Evolutionary conservation across 2,329 filamentous ascomycete species (phyloP), one percentile per base, ranked within the genome.

Genomic region (Rhinocladiella similis): DNA sequence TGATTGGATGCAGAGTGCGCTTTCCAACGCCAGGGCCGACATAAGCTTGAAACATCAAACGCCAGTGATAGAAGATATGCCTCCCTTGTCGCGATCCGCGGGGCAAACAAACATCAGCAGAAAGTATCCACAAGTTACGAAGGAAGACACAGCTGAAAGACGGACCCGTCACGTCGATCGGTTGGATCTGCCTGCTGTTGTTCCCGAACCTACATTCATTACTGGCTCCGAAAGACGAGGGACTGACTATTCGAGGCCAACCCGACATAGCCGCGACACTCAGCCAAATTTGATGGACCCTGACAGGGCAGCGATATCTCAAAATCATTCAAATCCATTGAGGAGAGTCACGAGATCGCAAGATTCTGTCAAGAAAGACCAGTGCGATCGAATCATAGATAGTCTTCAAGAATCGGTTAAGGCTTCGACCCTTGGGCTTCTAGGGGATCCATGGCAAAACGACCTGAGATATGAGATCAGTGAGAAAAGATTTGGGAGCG

Each of bases 401-500:
- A 29, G 53, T 5, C 12, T 2, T 18, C 47, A 9, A 16, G 29
- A 43, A 16, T 39, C 48, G n/a, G 6, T 20, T n/a, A 57, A 43
- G 22, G 53, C 53, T n/a, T 67, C 65, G 0, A 46, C 56, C 38
- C 45, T 50, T 25, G 59, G 59, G 16, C 52, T 46, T 36, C 50
- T 68, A 12, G 67, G 65, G 19, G 42, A 54, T 13, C 54, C 56
- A 18, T 70, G 68, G 68, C 59, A 41, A 12, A 75, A 70, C 19
- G 69, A 77, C 13, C 65, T 79, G 54, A 68, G 75, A 1, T 79
- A 77, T 59, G 76, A 76, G 1, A 70, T 67, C 38, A 65, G 63
- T n/a, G 77, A 76, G 7, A 77, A 76, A 64, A 77, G 73, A 57
- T 76, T 73, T 56, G 75, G 74, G 9, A 75, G 75, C 55, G 75